A percentile compares a stretch with the other conserved stretches of the same genome.
These are phyloP conservation scores for Solidago caesia DNA, from an alignment of 129 eudicot genomes.

Conservation along the genomic window DNA sequence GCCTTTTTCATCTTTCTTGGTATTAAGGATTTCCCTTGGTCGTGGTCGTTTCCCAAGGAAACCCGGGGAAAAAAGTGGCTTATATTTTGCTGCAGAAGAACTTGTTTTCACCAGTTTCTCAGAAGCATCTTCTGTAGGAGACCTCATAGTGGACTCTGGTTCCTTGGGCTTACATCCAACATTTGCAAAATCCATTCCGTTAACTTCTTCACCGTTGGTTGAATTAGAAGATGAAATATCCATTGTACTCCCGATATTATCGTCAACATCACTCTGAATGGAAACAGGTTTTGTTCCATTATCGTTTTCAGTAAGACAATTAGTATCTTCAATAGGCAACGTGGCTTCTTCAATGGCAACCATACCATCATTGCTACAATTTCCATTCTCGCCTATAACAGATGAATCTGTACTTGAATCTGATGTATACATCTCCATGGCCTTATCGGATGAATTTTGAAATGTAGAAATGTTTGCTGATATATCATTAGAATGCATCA, in stretches of 20 bases:
- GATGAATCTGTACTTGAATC: conserved; percentile 36
- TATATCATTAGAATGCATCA: conserved; percentile 20
- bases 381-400: conserved; percentile 29
- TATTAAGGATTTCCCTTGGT: conserved; percentile 21
- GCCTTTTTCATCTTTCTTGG: conserved; percentile 29
- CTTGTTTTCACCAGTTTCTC: conserved; percentile 21
- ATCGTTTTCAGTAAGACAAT: conserved; percentile 13
- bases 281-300: conserved; percentile 16
- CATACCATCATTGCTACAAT: neutral
- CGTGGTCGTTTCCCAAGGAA: conserved; percentile 44
- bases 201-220: conserved; percentile 22
- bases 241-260: neutral
- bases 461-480: conserved; percentile 19
- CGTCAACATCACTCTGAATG: conserved; percentile 16
- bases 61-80: conserved; percentile 49
- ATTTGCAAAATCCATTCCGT: conserved; percentile 11
- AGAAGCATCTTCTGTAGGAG: conserved; percentile 14
- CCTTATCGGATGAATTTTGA: conserved; percentile 32
- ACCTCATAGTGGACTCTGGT: conserved; percentile 12
- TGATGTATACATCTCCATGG: conserved; percentile 29
- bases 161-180: conserved; percentile 14
- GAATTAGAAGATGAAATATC: conserved; percentile 4
- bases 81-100: conserved; percentile 28
- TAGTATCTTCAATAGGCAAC: conserved; percentile 17
- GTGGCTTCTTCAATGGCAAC: conserved; percentile 15